Percentiles rank a stretch among this genome's conserved stretches.
Evolutionary conservation across 768 basidiomycete species (phyloP).

Genomic region (Sistotremastrum suecicum): DNA sequence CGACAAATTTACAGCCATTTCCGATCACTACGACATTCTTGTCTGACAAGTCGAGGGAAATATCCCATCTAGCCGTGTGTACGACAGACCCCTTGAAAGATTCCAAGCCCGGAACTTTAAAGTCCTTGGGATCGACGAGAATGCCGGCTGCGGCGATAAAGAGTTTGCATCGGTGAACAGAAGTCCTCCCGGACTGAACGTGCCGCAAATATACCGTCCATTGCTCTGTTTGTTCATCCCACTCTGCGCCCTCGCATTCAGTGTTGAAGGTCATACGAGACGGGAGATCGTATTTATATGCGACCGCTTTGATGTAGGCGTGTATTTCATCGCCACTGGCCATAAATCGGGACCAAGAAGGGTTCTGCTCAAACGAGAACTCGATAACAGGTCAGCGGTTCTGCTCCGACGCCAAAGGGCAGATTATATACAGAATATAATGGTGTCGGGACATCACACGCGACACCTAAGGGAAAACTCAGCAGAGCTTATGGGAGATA

Average conservation of each 20-base stretch:
- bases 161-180: slow-evolving; percentile 8
- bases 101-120: slow-evolving; percentile 4
- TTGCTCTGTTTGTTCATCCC: slow-evolving; percentile 4
- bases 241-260: slow-evolving; percentile 5
- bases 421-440: neutral
- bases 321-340: neutral
- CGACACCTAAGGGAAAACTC: slow-evolving; percentile 1
- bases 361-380: slow-evolving; percentile 1
- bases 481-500: neutral
- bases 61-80: slow-evolving; percentile 11
- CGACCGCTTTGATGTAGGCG: slow-evolving; percentile 7
- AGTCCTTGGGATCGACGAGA: slow-evolving; percentile 4
- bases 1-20: slow-evolving; percentile 11
- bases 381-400: neutral
- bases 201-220: slow-evolving; percentile 9
- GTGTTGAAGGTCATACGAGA: slow-evolving; percentile 8
- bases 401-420: neutral
- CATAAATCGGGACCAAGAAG: neutral
- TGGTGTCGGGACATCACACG: slow-evolving; percentile 1
- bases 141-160: slow-evolving; percentile 11
- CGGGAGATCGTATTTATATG: slow-evolving; percentile 6
- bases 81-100: slow-evolving; percentile 10
- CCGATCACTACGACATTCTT: slow-evolving; percentile 13
- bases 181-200: slow-evolving; percentile 3
- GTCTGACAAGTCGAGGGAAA: slow-evolving; percentile 6